Base-by-base conservation (phyloP, 371 early-diverging fungal species). In the Mucor mucedo region DNA sequence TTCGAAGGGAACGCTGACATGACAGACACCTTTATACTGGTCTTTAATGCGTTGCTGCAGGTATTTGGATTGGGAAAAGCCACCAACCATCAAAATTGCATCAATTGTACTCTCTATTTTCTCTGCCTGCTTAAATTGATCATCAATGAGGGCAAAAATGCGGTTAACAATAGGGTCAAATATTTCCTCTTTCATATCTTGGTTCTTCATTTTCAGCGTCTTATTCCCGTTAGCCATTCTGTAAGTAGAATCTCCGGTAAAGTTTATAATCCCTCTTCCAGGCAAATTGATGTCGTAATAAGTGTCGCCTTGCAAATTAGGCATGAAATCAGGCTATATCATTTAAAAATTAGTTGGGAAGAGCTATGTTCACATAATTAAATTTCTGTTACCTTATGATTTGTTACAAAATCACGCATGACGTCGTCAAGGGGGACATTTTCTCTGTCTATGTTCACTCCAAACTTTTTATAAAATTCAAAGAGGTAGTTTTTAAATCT, bases 1-100 rank as follows among this genome's bases (percentile, higher is more conserved):
- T 40, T 70, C 40, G 7, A 63, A 63, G 3, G 73, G 73, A 11
- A 66, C 58, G 29, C 64, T 53, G 29, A 66, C 72, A 52, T 67
- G 65, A 14, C 70, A 72, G 1, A 27, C 7, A 9, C 6, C 6
- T 0, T 47, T 27, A 47, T 47, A 47, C n/a, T 47, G 7, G 0
- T 66, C 68, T 2, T 67, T 66, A 11, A 59, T 14, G 16, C 49
- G 5, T 0, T 32, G 9, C 13, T 55, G 30, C 41, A 65, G 39
- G 4, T 65, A 65, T 2, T 10, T 21, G 11, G 58, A 58, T 45
- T 45, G 58, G 2, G 59, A 33, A 21, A 57, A 57, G 4, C 57
- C 57, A 2, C 57, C 57, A 9, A 57, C 41, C 33, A 57, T 4
- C 0, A 57, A 4, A 8, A 57, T 11, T 16, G 45, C 30, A 7